These are phyloP conservation scores for Colletotrichum plurivorum DNA, from an alignment of 2,329 filamentous ascomycete species.

Conservation along the genomic window DNA sequence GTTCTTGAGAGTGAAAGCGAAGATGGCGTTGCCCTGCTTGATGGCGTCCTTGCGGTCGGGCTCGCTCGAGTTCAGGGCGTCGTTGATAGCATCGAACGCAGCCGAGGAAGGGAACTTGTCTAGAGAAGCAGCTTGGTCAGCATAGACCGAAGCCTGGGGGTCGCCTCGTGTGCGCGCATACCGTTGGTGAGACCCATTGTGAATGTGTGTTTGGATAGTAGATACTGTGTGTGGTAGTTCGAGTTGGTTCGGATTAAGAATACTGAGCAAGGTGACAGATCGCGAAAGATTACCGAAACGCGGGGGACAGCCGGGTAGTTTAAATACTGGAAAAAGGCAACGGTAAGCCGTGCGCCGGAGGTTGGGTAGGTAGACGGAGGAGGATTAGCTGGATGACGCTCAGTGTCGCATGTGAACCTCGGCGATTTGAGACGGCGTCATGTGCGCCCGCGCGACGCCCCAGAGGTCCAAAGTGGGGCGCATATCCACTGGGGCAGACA, in stretches of 20 bases:
- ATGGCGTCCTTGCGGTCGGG: slow-evolving; percentile 88
- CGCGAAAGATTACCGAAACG: slow-evolving; percentile 20
- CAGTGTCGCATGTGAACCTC: slow-evolving; percentile 43
- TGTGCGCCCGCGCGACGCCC: slow-evolving; percentile 25
- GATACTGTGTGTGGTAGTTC: background rate
- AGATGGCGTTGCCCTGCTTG: slow-evolving; percentile 89
- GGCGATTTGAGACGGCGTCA: slow-evolving; percentile 39
- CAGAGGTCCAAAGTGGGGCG: too few relatives aligned
- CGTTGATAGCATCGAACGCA: slow-evolving; percentile 91
- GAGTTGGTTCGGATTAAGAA: background rate
- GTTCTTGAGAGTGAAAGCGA: slow-evolving; percentile 96
- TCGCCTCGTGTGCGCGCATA: slow-evolving; percentile 52
- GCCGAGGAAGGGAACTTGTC: slow-evolving; percentile 90
- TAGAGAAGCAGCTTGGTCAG: slow-evolving; percentile 50
- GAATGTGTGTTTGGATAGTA: slow-evolving; percentile 34
- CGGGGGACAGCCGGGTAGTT: slow-evolving; percentile 31
- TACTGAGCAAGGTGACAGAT: background rate
- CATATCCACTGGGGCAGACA: too few relatives aligned
- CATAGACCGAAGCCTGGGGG: background rate
- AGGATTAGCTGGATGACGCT: slow-evolving; percentile 38
- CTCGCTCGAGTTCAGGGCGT: slow-evolving; percentile 76
- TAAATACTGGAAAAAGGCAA: slow-evolving; percentile 36
- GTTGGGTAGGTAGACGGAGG: slow-evolving; percentile 31
- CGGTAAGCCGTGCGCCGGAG: slow-evolving; percentile 33
- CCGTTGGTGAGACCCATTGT: slow-evolving; percentile 82